Conservation (phyloP, 139 green algal genomes). For the Picocystis salinarum region DNA sequence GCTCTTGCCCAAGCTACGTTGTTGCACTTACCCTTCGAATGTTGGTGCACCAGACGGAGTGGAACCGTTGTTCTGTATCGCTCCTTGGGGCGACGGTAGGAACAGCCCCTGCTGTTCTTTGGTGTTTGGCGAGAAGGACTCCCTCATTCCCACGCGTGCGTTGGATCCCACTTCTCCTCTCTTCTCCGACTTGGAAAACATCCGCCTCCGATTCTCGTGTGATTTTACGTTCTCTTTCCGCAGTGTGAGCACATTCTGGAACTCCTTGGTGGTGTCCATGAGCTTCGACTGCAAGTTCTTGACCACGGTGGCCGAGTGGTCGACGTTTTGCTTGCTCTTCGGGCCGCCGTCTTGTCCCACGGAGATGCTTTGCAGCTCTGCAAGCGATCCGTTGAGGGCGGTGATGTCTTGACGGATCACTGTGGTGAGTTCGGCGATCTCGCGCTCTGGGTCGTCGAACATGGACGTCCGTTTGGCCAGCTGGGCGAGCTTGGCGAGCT, state of each 20-base stretch:
- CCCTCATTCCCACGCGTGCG: too few species aligned
- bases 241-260: slow-evolving; percentile 85
- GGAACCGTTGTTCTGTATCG: too few species aligned
- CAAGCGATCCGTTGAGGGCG: slow-evolving; percentile 55
- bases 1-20: too few species aligned
- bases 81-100: too few species aligned
- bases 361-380: slow-evolving; percentile 43
- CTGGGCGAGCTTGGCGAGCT: slow-evolving; percentile 76
- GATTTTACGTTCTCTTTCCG: slow-evolving; percentile 74
- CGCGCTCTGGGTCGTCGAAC: slow-evolving; percentile 85
- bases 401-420: slow-evolving; percentile 54
- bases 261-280: slow-evolving; percentile 68
- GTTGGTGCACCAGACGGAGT: too few species aligned
- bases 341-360: slow-evolving; percentile 6
- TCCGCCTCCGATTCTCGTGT: slow-evolving; percentile 50
- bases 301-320: slow-evolving; percentile 71
- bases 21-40: too few species aligned
- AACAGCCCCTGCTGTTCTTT: too few species aligned
- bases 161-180: too few species aligned
- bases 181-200: slow-evolving; percentile 52
- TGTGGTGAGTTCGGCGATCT: slow-evolving; percentile 80
- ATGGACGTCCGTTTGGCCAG: slow-evolving; percentile 86
- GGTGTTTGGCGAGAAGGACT: too few species aligned
- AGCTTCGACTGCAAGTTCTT: slow-evolving; percentile 58
- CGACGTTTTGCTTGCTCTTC: slow-evolving; percentile 52